Evolutionary conservation across 2,329 filamentous ascomycete genomes (phyloP), one percentile per base, ranked within the genome.

Genomic region (Tolypocladium nubicola): DNA sequence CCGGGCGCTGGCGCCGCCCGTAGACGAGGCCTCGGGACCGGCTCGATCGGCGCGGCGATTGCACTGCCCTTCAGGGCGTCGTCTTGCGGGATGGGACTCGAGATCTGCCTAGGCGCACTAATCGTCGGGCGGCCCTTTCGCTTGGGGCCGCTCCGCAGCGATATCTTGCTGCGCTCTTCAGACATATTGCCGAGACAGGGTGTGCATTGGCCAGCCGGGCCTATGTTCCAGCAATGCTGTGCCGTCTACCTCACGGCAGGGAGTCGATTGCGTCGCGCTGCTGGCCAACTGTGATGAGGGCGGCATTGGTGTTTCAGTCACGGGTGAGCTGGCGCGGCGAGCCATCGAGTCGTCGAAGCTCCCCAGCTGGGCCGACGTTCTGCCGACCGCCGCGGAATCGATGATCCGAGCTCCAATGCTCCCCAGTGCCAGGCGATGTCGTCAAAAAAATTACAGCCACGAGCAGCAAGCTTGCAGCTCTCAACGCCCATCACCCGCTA

Each of bases 31-130:
- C 75, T 74, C 41, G 74, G 65, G 16, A 61, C 63, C 37, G 65
- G 58, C 52, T 71, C 68, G 50, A 58, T 60, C 26, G 63, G 58
- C 47, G 62, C 57, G 43, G 58, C 60, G 7, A 58, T 49, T 2
- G 47, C 47, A 38, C 62, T 60, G 66, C 60, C 61, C 63, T 58
- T 63, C 41, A 69, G 66, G 30, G 73, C 68, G 58, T 69, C 77
- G 72, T 81, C 74, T 62, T 82, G 80, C 16, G 75, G 73, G 61
- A 86, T 80, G 23, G 83, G 84, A 38, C 73, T 78, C 4, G 83
- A 86, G 62, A 87, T 86, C 68, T 86, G 82, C 61, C 77, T 76
- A 35, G 83, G 82, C 8, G 83, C 79, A 67, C 82, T 85, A 67
- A 86, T 86, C 57, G 74, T 74, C 21, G 82, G 82, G n/a, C 83